Conservation (phyloP, 768 basidiomycete genomes). For the Leccinum sublutescens region DNA sequence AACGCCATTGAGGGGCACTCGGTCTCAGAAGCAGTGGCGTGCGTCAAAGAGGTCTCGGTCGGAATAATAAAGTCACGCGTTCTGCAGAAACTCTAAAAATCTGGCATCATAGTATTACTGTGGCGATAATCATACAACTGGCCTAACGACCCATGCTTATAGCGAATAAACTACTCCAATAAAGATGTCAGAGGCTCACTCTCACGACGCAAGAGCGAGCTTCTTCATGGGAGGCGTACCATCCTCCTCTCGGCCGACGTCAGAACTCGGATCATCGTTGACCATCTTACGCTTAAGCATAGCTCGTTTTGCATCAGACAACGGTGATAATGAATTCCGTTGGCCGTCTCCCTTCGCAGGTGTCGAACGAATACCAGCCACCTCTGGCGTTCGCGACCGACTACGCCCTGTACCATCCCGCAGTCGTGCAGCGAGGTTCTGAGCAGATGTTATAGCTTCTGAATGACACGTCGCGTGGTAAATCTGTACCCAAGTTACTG, state of each 20-base stretch:
- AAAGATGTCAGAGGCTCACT: conserved; percentile 22
- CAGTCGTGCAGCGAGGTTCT: conserved; percentile 64
- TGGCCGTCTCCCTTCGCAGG: conserved; percentile 35
- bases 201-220: conserved; percentile 45
- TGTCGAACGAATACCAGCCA: conserved; percentile 34
- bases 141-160: conserved; percentile 20
- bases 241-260: conserved; percentile 36
- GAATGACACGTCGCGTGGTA: conserved; percentile 95
- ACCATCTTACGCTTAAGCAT: conserved; percentile 79
- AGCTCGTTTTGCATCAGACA: conserved; percentile 50
- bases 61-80: neutral
- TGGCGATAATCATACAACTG: conserved; percentile 26
- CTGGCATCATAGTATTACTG: conserved; percentile 15
- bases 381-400: conserved; percentile 78
- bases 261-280: conserved; percentile 39
- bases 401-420: conserved; percentile 62
- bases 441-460: conserved; percentile 66
- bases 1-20: neutral
- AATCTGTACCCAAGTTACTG: conserved; percentile 49
- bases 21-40: neutral
- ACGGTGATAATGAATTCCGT: conserved; percentile 45
- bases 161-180: conserved; percentile 35
- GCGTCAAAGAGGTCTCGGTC: neutral
- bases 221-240: conserved; percentile 70
- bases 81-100: conserved; percentile 1